Base-by-base conservation (phyloP, 306 rosid species). In the Rosa persica region DNA sequence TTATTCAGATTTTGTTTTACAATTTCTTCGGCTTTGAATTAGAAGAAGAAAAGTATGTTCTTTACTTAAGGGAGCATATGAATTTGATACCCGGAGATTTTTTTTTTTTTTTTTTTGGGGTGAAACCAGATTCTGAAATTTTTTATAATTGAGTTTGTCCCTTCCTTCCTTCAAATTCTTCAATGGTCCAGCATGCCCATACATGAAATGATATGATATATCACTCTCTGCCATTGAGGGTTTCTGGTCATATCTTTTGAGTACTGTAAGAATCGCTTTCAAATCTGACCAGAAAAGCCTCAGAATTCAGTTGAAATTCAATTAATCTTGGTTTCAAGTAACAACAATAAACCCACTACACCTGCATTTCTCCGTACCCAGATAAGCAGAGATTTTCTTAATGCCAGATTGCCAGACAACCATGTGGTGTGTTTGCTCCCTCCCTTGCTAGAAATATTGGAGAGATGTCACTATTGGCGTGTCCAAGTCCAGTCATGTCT, bases 131-230 rank as follows among this genome's bases (percentile, higher is more conserved):
- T 17, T 58, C 40, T 20, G 70, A 42, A 46, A 78, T 49, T 78
- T 54, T 42, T 69, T 78, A 8, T 71, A 12, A 25, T 25, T 23
- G 20, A 5, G 8, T 49, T 72, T 64, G 3, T 16, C 52, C n/a
- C 15, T 77, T 40, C n/a, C 43, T 62, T 12, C 58, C 76, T 84
- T 82, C 89, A n/a, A n/a, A n/a, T n/a, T n/a, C 36, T 30, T 30
- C 36, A 30, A 69, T 58, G 62, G 80, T 58, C 75, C 73, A 6
- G 11, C 68, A 20, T 12, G 70, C 55, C 40, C 49, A 61, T 77
- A 39, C 39, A 38, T 20, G 71, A 67, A 17, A 10, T 42, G 66
- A 70, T 38, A 4, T 27, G 57, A 60, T 58, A 25, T 74, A 42
- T 61, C 70, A 44, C 69, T 40, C 72, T 76, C 62, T 57, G 65